Evolutionary conservation across 1,284 basidiomycete genomes (phyloP).

Genomic region (Ustilago loliicola): DNA sequence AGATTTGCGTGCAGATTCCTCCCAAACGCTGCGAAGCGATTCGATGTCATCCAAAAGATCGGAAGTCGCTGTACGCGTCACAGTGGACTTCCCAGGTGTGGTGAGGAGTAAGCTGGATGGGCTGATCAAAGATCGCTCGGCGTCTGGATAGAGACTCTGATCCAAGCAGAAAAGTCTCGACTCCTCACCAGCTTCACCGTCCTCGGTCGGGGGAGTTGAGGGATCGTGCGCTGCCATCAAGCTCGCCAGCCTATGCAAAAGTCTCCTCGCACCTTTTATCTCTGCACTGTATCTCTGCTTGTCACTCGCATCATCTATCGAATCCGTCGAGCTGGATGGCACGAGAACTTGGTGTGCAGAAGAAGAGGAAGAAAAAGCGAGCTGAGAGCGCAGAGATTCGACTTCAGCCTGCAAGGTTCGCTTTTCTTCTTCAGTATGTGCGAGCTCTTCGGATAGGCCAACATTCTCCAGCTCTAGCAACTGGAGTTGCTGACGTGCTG

Average conservation of each 20-base stretch:
- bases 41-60: slow-evolving; percentile 47
- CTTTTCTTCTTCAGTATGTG: slow-evolving; percentile 6
- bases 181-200: background rate
- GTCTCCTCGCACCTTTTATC: background rate
- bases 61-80: slow-evolving; percentile 5
- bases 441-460: slow-evolving; percentile 20
- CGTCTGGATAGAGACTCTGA: slow-evolving; percentile 28
- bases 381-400: background rate
- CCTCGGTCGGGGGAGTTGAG: background rate
- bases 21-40: slow-evolving; percentile 8
- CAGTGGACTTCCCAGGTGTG: slow-evolving; percentile 24
- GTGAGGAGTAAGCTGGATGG: slow-evolving; percentile 18
- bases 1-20: slow-evolving; percentile 10
- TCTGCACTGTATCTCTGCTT: slow-evolving; percentile 6
- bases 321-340: background rate
- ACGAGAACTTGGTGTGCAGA: slow-evolving; percentile 5
- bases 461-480: slow-evolving; percentile 38
- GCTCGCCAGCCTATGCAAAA: slow-evolving; percentile 1
- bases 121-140: slow-evolving; percentile 25
- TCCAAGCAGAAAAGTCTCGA: slow-evolving; percentile 22
- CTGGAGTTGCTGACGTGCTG: slow-evolving; percentile 7
- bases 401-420: slow-evolving; percentile 4
- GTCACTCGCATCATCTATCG: background rate
- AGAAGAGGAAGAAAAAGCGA: slow-evolving; percentile 12
- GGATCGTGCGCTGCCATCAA: background rate